Conservation (phyloP, 163 green algal species). For the Scenedesmus sp. region DNA sequence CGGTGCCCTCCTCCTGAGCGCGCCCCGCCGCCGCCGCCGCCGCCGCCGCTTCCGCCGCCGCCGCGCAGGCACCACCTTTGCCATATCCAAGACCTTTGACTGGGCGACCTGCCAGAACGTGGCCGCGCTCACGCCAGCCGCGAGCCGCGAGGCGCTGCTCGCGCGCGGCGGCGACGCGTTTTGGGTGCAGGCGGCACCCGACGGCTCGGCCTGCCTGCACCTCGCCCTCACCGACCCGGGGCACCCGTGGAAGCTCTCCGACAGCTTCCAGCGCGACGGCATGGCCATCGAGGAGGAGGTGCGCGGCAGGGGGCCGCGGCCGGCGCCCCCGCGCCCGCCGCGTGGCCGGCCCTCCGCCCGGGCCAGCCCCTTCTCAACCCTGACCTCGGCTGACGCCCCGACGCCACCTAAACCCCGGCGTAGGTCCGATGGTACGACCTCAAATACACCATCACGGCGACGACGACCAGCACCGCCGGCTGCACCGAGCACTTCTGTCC, state of each 20-base stretch:
- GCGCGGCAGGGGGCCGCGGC: too few species aligned
- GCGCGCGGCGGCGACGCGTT: conserved; percentile 26
- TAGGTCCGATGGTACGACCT: conserved; percentile 41
- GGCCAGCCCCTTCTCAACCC: too few species aligned
- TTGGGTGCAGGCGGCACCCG: conserved; percentile 3
- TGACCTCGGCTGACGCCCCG: too few species aligned
- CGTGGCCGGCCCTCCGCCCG: too few species aligned
- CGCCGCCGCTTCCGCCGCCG: not conserved
- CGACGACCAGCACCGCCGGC: not conserved
- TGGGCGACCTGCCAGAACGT: conserved; percentile 10
- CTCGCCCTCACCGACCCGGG: conserved; percentile 37
- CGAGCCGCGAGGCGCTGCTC: not conserved
- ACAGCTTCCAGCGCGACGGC: conserved; percentile 25
- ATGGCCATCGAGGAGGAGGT: conserved; percentile 42
- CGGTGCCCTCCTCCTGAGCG: too few species aligned
- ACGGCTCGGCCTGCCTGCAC: conserved; percentile 36
- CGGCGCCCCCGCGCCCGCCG: too few species aligned
- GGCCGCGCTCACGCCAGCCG: not conserved
- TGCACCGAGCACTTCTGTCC: conserved; percentile 27
- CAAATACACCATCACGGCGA: conserved; percentile 11
- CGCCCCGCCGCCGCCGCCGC: not conserved
- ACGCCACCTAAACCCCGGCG: too few species aligned
- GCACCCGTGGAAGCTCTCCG: not conserved
- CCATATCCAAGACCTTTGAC: not conserved
- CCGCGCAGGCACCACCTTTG: conserved; percentile 5